Conservation (phyloP, 129 eudicot genomes). For the Escallonia herrerae region DNA sequence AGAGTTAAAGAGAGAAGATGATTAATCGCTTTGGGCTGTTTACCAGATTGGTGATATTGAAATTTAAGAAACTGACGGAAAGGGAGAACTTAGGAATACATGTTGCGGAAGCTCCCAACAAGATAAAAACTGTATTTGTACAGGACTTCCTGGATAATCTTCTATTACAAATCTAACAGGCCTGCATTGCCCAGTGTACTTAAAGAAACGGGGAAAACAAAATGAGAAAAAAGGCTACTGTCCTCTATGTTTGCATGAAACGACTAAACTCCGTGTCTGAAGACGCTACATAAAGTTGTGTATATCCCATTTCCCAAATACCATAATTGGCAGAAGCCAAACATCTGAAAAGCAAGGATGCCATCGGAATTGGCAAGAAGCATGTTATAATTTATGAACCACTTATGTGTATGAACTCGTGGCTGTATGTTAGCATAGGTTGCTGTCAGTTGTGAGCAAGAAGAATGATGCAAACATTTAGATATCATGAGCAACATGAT, state of each 20-base stretch:
- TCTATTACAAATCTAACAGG: background rate
- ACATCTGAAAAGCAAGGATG: conserved; percentile 2
- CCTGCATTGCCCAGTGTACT: background rate
- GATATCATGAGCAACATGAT: conserved; percentile 1
- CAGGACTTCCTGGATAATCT: background rate
- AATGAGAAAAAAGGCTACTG: too few relatives aligned
- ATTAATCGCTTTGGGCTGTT: conserved; percentile 22
- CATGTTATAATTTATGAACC: background rate
- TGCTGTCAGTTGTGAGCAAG: conserved; percentile 2
- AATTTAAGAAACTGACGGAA: conserved; percentile 13
- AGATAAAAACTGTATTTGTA: background rate
- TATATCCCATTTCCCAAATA: background rate
- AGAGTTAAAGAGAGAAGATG: conserved; percentile 4
- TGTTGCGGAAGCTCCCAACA: background rate
- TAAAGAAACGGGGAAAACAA: background rate
- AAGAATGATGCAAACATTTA: background rate
- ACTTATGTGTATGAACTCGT: background rate
- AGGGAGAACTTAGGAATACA: background rate
- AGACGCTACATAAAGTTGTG: conserved; percentile 5
- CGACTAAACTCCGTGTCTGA: background rate
- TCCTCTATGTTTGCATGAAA: background rate
- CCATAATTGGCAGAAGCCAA: background rate
- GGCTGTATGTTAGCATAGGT: background rate
- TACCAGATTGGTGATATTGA: conserved; percentile 19
- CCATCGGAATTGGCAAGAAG: conserved; percentile 4